These are phyloP conservation scores for Pseudoperonospora humuli DNA, from an alignment of 352 stramenopile species.

Conservation along the genomic window DNA sequence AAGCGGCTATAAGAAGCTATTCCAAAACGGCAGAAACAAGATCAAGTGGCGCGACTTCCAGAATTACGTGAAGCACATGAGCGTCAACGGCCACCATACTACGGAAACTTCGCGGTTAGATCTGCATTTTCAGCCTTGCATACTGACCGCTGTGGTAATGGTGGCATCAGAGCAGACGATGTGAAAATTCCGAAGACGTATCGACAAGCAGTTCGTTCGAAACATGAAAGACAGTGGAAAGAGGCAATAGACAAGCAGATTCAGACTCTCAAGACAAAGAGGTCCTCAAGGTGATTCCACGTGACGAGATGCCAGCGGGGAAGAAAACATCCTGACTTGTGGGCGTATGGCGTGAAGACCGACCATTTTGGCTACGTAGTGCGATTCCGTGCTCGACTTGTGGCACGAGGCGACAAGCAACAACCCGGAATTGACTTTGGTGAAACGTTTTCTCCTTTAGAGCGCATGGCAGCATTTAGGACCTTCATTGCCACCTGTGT, in stretches of 20 bases:
- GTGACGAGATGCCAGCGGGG: background rate
- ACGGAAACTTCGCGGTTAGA: background rate
- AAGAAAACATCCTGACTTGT: conserved; percentile 3
- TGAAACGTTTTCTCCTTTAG: conserved; percentile 4
- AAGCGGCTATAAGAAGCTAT: too few relatives aligned
- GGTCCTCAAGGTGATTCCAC: background rate
- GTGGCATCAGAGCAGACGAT: background rate
- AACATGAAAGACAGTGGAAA: background rate
- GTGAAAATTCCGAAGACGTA: background rate
- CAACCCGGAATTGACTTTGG: conserved; percentile 6
- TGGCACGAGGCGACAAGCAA: conserved; percentile 3
- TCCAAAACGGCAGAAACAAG: too few relatives aligned
- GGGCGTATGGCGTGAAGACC: conserved; percentile 3
- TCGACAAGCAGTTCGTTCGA: background rate
- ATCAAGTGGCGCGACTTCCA: too few relatives aligned
- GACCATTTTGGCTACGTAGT: conserved; percentile 1
- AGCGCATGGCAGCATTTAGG: conserved; percentile 2
- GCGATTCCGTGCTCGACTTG: background rate
- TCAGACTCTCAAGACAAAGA: background rate
- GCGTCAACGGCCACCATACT: too few relatives aligned
- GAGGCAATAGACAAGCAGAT: conserved; percentile 1
- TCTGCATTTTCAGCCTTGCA: background rate
- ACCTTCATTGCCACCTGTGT: conserved; percentile 1
- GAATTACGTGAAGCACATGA: too few relatives aligned
- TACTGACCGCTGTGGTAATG: background rate